Percentiles rank a stretch among this genome's conserved stretches.
phyloP scores from a whole-genome alignment of 768 basidiomycete species.

The Gloeopeniophorella convolvens region DNA sequence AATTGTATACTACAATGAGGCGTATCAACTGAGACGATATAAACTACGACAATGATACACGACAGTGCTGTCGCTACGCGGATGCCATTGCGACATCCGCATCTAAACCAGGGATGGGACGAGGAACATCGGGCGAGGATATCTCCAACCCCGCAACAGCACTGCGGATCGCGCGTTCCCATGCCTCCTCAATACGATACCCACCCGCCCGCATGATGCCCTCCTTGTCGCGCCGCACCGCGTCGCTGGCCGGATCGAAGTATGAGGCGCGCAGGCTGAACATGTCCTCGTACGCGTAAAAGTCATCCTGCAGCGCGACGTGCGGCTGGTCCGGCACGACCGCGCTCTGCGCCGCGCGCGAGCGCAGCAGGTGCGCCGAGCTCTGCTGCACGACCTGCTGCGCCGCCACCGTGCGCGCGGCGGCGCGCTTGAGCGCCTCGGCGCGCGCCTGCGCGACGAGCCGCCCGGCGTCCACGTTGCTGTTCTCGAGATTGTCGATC shows the following conservation, averaged over 20 bases:
- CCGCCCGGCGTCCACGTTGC: slow-evolving; percentile 61
- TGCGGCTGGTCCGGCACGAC: slow-evolving; percentile 77
- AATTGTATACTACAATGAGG: background rate
- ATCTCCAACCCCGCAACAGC: slow-evolving; percentile 72
- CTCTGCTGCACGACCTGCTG: slow-evolving; percentile 18
- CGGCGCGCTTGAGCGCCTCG: slow-evolving; percentile 54
- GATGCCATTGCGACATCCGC: slow-evolving; percentile 43
- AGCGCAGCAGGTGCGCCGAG: slow-evolving; percentile 41
- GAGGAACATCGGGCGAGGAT: slow-evolving; percentile 31
- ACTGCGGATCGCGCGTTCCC: slow-evolving; percentile 72
- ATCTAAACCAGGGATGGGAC: slow-evolving; percentile 16
- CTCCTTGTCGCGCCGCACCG: slow-evolving; percentile 67
- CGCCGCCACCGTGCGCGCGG: slow-evolving; percentile 43
- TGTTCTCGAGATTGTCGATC: slow-evolving; percentile 76
- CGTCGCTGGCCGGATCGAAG: slow-evolving; percentile 68
- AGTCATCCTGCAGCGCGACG: slow-evolving; percentile 69
- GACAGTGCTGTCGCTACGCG: background rate
- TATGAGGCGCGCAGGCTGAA: slow-evolving; percentile 53
- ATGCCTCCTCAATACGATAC: slow-evolving; percentile 75
- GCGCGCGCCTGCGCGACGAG: slow-evolving; percentile 65
- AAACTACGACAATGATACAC: background rate
- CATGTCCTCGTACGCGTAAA: slow-evolving; percentile 68
- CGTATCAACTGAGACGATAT: background rate
- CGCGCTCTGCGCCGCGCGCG: slow-evolving; percentile 57
- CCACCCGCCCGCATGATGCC: slow-evolving; percentile 81